Conservation (phyloP, 768 basidiomycete species). For the Fomitopsis serialis region DNA sequence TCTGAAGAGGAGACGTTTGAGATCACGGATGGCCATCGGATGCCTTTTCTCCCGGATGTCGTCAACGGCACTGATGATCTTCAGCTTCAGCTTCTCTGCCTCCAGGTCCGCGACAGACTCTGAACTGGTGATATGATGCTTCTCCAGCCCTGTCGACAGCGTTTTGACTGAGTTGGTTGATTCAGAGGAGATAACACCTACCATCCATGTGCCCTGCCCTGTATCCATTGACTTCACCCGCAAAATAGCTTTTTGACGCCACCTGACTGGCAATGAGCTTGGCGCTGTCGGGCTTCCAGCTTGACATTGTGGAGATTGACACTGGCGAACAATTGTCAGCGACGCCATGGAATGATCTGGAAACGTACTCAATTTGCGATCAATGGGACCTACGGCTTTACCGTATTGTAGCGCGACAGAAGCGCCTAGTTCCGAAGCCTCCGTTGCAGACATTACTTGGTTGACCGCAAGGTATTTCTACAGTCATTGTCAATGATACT, state of each 20-base stretch:
- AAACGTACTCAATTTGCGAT: conserved; percentile 66
- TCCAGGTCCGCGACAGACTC: conserved; percentile 52
- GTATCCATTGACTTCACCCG: conserved; percentile 81
- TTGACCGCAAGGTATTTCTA: conserved; percentile 87
- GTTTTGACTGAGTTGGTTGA: too few relatives aligned
- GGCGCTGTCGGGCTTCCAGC: conserved; percentile 75
- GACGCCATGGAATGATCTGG: background rate
- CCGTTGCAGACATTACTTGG: conserved; percentile 61
- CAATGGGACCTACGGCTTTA: conserved; percentile 71
- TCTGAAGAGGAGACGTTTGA: conserved; percentile 81
- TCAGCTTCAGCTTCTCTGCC: conserved; percentile 58
- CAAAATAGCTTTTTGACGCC: conserved; percentile 85
- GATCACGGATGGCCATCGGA: conserved; percentile 71
- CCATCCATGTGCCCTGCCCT: conserved; percentile 64
- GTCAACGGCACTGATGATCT: conserved; percentile 59
- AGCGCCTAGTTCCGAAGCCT: conserved; percentile 85
- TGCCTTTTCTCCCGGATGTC: conserved; percentile 71
- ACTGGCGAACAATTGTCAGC: conserved; percentile 28
- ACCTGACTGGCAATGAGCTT: conserved; percentile 81
- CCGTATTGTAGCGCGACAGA: conserved; percentile 85
- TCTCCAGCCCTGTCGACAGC: background rate
- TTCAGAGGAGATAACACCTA: conserved; percentile 21
- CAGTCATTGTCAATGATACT: background rate
- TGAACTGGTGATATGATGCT: conserved; percentile 16
- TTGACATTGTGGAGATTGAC: conserved; percentile 47